Conservation (phyloP, 2,329 filamentous ascomycete genomes). For the Penicillium sp. region DNA sequence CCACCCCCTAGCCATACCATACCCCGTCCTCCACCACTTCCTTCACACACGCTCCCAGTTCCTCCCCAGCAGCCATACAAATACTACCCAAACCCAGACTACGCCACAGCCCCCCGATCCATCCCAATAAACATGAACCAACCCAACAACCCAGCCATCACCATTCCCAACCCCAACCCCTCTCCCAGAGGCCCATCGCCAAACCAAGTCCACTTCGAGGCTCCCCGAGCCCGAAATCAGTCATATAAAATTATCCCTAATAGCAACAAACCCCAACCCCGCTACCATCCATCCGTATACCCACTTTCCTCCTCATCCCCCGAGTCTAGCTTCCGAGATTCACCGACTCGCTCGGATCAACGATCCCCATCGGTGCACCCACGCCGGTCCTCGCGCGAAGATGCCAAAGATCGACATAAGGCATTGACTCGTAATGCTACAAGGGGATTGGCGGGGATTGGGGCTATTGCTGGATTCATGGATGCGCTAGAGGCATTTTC, state of each 20-base stretch:
- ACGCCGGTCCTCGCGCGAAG: constrained; percentile 20
- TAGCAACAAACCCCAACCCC: constrained; percentile 13
- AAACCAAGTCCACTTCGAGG: constrained; percentile 16
- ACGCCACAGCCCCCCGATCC: constrained; percentile 14
- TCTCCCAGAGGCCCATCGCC: constrained; percentile 19
- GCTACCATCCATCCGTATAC: constrained; percentile 16
- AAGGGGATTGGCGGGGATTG: constrained; percentile 37
- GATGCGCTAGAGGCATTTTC: constrained; percentile 41
- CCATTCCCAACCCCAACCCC: constrained; percentile 8
- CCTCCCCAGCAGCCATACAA: constrained; percentile 13
- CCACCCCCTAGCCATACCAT: constrained; percentile 9
- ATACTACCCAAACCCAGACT: constrained; percentile 11
- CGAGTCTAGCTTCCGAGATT: constrained; percentile 15
- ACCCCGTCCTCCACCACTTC: constrained; percentile 7
- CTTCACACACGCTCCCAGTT: not conserved
- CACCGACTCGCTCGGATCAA: constrained; percentile 20
- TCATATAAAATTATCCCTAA: constrained; percentile 8
- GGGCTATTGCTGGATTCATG: constrained; percentile 42
- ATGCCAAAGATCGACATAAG: constrained; percentile 28
- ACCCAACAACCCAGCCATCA: not conserved
- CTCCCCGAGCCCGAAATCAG: constrained; percentile 9
- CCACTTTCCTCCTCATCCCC: constrained; percentile 23
- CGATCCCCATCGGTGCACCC: constrained; percentile 17
- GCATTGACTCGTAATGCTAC: constrained; percentile 36
- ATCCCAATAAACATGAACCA: constrained; percentile 14